Base-by-base conservation (phyloP, 768 basidiomycete species). In the Cyclocybe aegerita region DNA sequence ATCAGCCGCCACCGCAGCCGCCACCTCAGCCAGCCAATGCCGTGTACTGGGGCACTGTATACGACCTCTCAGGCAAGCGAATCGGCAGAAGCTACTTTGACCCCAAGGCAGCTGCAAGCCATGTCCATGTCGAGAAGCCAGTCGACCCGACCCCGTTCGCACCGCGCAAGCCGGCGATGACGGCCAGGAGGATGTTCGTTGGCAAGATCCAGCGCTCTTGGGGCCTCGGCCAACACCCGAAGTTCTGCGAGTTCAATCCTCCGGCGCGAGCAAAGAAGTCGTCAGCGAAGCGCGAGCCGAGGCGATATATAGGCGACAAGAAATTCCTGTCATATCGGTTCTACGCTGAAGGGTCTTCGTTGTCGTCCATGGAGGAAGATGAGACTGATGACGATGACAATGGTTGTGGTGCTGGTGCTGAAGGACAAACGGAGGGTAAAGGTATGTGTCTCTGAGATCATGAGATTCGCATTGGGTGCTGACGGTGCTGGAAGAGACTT, bases 161-260 rank as follows among this genome's bases (percentile, higher is more conserved):
- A 30, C 37, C 32, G 15, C 31, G 32, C 12, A 37, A 31, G 6
- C 12, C 35, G 8, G 12, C 34, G n/a, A 8, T 32, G 15, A 11
- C 39, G 16, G 17, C 43, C n/a, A 31, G 33, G 10, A 38, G 57
- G 23, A 49, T 41, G 8, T 58, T 58, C 39, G 35, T 58, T 32
- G 57, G 57, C 7, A 41, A 50, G 29, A 35, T 33, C 15, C 57
- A 58, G 43, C 48, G 47, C 9, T 46, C 48, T 9, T 58, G 57
- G 57, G 46, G 50, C 12, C 50, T 58, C 12, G 50, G 53, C 3
- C 43, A 33, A 15, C 11, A 51, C 39, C 46, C 47, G n/a, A 41
- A 43, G 16, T 41, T 50, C 30, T 39, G 43, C 33, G 55, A 56
- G 12, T 29, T 55, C 17, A 46, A 49, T n/a, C 15, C 43, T 16